Conservation (phyloP, 495 filamentous ascomycete genomes). For the Haplographium delicatum region DNA sequence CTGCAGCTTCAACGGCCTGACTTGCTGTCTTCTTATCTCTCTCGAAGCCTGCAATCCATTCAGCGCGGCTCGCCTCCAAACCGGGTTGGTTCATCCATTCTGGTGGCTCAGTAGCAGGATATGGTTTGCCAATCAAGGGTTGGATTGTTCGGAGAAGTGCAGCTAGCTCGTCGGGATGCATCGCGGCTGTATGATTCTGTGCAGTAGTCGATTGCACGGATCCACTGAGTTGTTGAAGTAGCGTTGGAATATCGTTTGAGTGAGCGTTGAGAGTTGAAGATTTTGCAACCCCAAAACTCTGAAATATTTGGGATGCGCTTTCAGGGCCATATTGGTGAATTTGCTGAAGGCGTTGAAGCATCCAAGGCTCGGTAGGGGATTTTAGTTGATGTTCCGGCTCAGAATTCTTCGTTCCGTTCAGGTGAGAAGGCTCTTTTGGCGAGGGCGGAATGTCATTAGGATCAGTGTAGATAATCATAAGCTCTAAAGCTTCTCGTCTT, state of each 20-base stretch:
- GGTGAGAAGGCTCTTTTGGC: slow-evolving; percentile 62
- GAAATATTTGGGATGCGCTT: slow-evolving; percentile 12
- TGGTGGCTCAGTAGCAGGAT: slow-evolving; percentile 28
- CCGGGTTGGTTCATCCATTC: slow-evolving; percentile 26
- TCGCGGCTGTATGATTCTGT: neutral
- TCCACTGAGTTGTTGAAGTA: slow-evolving; percentile 16
- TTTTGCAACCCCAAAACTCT: neutral
- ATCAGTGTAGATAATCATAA: slow-evolving; percentile 78
- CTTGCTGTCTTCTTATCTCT: slow-evolving; percentile 26
- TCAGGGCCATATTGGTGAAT: slow-evolving; percentile 21
- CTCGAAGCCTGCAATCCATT: slow-evolving; percentile 31
- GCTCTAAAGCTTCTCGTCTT: slow-evolving; percentile 66
- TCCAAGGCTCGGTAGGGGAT: slow-evolving; percentile 17
- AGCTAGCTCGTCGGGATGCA: neutral
- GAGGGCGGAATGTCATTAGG: slow-evolving; percentile 68
- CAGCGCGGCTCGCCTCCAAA: slow-evolving; percentile 19
- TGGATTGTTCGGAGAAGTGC: slow-evolving; percentile 19
- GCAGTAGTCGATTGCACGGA: neutral
- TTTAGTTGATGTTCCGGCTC: slow-evolving; percentile 10
- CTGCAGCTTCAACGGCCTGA: slow-evolving; percentile 11
- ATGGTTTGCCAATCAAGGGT: slow-evolving; percentile 27
- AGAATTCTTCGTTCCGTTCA: slow-evolving; percentile 6
- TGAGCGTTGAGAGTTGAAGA: neutral
- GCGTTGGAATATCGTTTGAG: neutral
- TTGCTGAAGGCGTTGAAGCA: slow-evolving; percentile 16